Evolutionary conservation across 192 early-diverging fungal genomes (phyloP).

Genomic region (Backusella tarrabulga): DNA sequence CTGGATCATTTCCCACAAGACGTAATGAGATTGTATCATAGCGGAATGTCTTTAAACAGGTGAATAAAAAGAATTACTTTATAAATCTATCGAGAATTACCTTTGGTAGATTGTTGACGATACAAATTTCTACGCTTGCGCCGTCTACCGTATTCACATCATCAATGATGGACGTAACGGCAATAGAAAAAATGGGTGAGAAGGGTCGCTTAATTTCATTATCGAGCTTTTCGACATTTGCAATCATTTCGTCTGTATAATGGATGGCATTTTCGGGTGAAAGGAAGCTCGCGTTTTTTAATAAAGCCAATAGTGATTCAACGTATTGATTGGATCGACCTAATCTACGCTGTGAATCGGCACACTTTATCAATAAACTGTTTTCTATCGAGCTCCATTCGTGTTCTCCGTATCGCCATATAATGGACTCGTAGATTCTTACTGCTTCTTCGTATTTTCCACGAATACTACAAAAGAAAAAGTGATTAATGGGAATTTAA

Average conservation of each 20-base stretch:
- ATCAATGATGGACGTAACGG: constrained; percentile 55
- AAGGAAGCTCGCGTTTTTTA: constrained; percentile 49
- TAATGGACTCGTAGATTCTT: constrained; percentile 58
- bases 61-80: background rate
- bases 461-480: constrained; percentile 44
- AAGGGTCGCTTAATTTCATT: constrained; percentile 49
- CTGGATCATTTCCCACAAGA: constrained; percentile 51
- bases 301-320: constrained; percentile 45
- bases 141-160: constrained; percentile 55
- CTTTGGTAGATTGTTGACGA: constrained; percentile 58
- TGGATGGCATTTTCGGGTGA: constrained; percentile 38
- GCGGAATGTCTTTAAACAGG: constrained; percentile 33
- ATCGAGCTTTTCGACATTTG: constrained; percentile 33
- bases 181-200: constrained; percentile 52
- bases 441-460: constrained; percentile 66
- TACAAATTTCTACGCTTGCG: constrained; percentile 46
- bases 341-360: constrained; percentile 59
- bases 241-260: constrained; percentile 51
- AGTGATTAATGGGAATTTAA: background rate
- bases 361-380: constrained; percentile 62
- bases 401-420: constrained; percentile 51
- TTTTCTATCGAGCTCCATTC: constrained; percentile 70
- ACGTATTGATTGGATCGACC: constrained; percentile 46
- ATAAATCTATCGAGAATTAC: constrained; percentile 27
- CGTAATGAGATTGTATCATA: constrained; percentile 46